Base-by-base conservation (phyloP, 1,284 basidiomycete genomes). In the Ganoderma resinaceum region DNA sequence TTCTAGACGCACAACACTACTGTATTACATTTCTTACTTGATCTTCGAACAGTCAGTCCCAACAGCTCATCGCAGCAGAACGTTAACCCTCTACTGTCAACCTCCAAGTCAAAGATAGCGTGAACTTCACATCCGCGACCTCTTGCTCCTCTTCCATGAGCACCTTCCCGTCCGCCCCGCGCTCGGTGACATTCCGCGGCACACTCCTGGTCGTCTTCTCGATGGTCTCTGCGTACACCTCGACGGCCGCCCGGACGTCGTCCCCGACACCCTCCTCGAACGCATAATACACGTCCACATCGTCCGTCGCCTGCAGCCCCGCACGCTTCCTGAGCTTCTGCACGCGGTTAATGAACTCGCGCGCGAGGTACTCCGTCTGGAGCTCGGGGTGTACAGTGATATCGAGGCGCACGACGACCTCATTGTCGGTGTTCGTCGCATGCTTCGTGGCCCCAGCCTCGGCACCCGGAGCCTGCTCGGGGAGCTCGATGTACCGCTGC, bases 261-360 rank as follows among this genome's bases (percentile, higher is more conserved):
- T 83, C 82, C 18, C 92, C 91, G 35, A 86, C 78, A 23, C 90
- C 92, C 18, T 87, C 85, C 76, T 93, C 91, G 78, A 98, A 95
- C 69, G 82, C 83, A 84, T 97, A 97, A 82, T 92, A 97, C 53
- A 98, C 89, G 67, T 95, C 89, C 55, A 99, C 91, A 78, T 98
- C 95, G 79, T 99, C 98, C 14, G 96, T 97, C 33, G 96, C 92
- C 80, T 96, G 95, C 73, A 99, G 84, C 2, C 96, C 96, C 1
- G 96, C 96, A 80, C 96, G 95, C 84, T 99, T 99, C 73, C 98
- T 88, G 73, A 99, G 84, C 78, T 96, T 95, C 85, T 99, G 98
- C 61, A 99, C 93, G 64, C 97, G 93, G 77, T 98, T 98, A 74
- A 95, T 93, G 72, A 99, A 82, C 80, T 98, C 96, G 62, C 98